These are phyloP conservation scores for Fomitopsis palustris DNA, from an alignment of 1,284 basidiomycete species.

Conservation along the genomic window DNA sequence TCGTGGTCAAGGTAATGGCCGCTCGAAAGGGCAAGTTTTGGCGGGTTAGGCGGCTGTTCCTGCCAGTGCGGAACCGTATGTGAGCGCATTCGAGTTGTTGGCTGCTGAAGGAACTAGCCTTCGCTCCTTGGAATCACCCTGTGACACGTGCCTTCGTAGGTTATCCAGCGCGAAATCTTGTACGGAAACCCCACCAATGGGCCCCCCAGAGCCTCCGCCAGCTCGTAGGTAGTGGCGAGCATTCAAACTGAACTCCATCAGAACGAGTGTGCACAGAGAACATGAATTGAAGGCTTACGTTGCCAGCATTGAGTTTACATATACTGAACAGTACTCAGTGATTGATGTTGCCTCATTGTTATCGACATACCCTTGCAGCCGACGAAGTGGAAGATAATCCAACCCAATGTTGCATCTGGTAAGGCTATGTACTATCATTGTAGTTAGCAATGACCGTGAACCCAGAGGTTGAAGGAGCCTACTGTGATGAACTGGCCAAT, in stretches of 20 bases:
- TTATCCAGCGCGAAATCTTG: background rate
- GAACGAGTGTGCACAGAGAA: background rate
- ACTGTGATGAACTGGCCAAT: background rate
- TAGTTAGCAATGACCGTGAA: background rate
- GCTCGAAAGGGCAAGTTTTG: background rate
- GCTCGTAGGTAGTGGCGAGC: background rate
- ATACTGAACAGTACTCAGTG: background rate
- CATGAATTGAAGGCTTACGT: background rate
- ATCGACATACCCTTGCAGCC: slow-evolving; percentile 1
- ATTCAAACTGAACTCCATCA: background rate
- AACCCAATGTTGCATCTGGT: background rate
- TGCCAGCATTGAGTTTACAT: slow-evolving; percentile 2
- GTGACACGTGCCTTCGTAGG: background rate
- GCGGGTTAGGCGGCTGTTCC: background rate
- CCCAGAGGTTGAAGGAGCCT: background rate
- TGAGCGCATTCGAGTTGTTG: background rate
- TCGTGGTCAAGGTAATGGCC: background rate
- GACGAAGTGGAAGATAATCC: slow-evolving; percentile 2
- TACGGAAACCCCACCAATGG: background rate
- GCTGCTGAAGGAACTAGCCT: background rate
- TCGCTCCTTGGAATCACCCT: background rate
- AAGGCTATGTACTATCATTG: background rate
- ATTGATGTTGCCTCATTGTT: no score
- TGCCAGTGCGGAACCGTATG: background rate
- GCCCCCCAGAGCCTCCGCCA: background rate